These are phyloP conservation scores for Rhynchosporium graminicola DNA, from an alignment of 2,329 filamentous ascomycete genomes.

Conservation along the genomic window DNA sequence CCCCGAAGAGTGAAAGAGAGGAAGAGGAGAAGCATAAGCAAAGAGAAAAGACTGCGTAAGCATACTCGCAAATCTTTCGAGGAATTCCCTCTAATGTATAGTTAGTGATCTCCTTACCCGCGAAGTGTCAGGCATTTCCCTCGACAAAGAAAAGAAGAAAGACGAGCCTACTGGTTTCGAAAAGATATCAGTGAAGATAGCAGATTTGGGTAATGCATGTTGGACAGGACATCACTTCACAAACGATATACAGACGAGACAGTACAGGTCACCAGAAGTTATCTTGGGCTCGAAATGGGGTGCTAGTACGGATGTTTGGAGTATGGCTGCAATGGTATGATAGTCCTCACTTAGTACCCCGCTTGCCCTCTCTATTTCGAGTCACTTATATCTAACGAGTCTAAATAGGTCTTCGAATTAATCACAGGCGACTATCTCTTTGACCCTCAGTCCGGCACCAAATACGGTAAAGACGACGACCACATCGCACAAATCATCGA, in stretches of 20 bases:
- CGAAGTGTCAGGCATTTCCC: conserved; percentile 91
- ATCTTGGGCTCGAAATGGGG: conserved; percentile 98
- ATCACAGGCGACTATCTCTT: conserved; percentile 99
- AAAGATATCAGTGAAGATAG: conserved; percentile 95
- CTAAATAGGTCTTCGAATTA: conserved; percentile 81
- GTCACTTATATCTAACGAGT: conserved; percentile 7
- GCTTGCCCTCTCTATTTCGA: background rate
- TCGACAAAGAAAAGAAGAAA: conserved; percentile 74
- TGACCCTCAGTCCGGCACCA: conserved; percentile 95
- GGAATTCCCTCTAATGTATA: conserved; percentile 18
- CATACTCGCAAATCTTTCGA: conserved; percentile 28
- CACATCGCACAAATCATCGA: conserved; percentile 99
- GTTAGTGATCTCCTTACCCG: conserved; percentile 81
- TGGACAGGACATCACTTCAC: conserved; percentile 99
- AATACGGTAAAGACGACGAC: conserved; percentile 99
- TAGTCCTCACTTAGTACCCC: too few relatives aligned
- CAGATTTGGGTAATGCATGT: conserved; percentile 95
- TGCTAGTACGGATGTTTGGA: conserved; percentile 99
- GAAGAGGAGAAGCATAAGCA: conserved; percentile 72
- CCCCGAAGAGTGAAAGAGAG: conserved; percentile 50
- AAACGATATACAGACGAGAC: conserved; percentile 97
- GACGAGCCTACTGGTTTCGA: conserved; percentile 49
- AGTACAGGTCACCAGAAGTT: conserved; percentile 96
- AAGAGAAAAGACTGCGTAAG: conserved; percentile 92
- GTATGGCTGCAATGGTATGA: conserved; percentile 97